A percentile compares a stretch with the other conserved stretches of the same genome.
phyloP scores from a whole-genome alignment of 768 basidiomycete genomes.

The Cystobasidium onofrii region DNA sequence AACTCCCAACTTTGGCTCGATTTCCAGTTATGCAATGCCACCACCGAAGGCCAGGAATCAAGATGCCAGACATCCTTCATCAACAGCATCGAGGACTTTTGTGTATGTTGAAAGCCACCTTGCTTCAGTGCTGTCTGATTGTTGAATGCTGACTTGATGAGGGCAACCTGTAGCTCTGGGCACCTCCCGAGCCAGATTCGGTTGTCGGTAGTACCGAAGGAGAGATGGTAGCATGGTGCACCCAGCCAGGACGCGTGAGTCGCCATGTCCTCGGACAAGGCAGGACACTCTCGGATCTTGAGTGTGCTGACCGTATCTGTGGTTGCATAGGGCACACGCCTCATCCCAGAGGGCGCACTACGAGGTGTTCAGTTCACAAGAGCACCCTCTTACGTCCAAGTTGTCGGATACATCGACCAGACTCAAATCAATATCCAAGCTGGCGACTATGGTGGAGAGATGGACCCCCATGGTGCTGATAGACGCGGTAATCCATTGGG shows the following conservation, averaged over 20 bases:
- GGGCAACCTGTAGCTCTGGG: conserved; percentile 18
- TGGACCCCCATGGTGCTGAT: conserved; percentile 59
- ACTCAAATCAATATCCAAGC: conserved; percentile 52
- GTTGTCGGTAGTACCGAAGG: conserved; percentile 40
- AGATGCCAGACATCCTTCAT: conserved; percentile 42
- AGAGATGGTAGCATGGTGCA: conserved; percentile 56
- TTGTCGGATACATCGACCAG: conserved; percentile 62
- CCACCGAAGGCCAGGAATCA: conserved; percentile 37
- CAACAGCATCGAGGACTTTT: conserved; percentile 42
- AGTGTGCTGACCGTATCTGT: conserved; percentile 36
- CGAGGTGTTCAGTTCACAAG: conserved; percentile 59
- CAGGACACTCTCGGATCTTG: too few relatives aligned
- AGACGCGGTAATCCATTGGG: conserved; percentile 56
- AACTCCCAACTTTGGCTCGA: background rate
- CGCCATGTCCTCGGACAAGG: too few relatives aligned
- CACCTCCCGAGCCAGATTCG: conserved; percentile 29
- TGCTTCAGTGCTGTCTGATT: background rate
- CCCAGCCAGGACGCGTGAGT: conserved; percentile 48
- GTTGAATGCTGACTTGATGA: background rate
- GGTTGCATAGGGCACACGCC: conserved; percentile 59
- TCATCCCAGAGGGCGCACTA: conserved; percentile 61
- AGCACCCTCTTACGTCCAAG: conserved; percentile 49
- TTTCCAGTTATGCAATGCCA: conserved; percentile 36
- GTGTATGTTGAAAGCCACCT: conserved; percentile 12
- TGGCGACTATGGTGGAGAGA: conserved; percentile 63